Evolutionary conservation across 192 early-diverging fungal species (phyloP).

Genomic region (Backusella liffmaniae): DNA sequence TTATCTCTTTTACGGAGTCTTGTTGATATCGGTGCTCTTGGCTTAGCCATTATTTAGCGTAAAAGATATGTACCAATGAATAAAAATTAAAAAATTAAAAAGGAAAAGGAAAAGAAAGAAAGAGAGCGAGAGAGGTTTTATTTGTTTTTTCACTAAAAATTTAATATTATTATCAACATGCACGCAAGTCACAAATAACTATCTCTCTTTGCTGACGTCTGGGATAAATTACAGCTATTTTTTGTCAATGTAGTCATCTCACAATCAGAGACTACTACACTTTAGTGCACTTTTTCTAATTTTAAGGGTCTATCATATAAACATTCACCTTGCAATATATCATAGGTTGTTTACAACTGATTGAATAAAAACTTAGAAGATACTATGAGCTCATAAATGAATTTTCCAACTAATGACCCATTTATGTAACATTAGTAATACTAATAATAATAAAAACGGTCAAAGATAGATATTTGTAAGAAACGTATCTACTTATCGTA

Average conservation of each 20-base stretch:
- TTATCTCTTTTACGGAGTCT: slow-evolving; percentile 4
- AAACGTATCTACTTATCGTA: neutral
- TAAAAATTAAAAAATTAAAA: neutral
- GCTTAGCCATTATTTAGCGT: neutral
- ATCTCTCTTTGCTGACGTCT: slow-evolving; percentile 4
- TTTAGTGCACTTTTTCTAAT: neutral
- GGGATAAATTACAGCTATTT: neutral
- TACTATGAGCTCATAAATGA: neutral
- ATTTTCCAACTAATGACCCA: neutral
- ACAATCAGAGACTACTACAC: neutral
- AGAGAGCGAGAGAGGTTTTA: neutral
- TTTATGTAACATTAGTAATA: neutral
- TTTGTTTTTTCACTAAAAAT: slow-evolving; percentile 6
- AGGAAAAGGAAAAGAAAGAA: neutral
- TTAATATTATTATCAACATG: neutral
- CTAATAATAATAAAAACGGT: neutral
- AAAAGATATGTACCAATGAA: neutral
- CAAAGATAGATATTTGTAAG: neutral
- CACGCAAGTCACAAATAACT: slow-evolving; percentile 1
- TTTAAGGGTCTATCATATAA: neutral
- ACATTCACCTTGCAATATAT: neutral
- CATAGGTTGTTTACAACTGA: neutral
- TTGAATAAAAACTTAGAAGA: neutral
- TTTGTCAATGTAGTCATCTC: neutral
- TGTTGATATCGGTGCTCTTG: slow-evolving; percentile 8